Percentiles rank a stretch among this genome's conserved stretches.
phyloP scores from a whole-genome alignment of 2,329 filamentous ascomycete genomes.

The Apiospora saccharicola region DNA sequence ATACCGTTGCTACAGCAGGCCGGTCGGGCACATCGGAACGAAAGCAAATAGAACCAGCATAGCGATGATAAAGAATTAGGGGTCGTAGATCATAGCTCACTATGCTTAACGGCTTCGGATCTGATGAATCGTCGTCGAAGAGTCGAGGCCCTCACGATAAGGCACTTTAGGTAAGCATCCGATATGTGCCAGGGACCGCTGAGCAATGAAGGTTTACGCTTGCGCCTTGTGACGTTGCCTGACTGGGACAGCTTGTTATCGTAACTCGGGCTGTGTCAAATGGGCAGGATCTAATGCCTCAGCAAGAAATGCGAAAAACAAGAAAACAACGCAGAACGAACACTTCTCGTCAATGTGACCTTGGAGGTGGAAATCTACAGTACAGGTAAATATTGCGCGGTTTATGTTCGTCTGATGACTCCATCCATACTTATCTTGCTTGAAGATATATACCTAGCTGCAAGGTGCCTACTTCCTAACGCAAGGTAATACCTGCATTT shows the following conservation, averaged over 20 bases:
- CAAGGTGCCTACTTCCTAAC: background rate
- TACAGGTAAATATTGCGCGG: background rate
- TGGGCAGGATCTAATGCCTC: background rate
- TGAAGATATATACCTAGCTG: background rate
- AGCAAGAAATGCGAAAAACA: background rate
- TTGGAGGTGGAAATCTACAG: background rate
- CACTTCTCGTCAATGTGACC: background rate
- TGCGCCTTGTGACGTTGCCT: constrained; percentile 6
- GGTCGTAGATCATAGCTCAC: background rate
- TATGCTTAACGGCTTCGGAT: constrained; percentile 18
- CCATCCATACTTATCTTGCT: background rate
- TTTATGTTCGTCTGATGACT: constrained; percentile 2
- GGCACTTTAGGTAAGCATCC: constrained; percentile 1
- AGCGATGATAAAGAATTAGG: background rate
- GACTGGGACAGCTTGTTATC: constrained; percentile 1
- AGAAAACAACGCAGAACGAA: constrained; percentile 2
- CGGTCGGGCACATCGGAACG: background rate
- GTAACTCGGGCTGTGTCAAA: constrained; percentile 8
- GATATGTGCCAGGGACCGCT: background rate
- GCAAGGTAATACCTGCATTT: background rate
- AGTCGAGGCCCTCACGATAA: constrained; percentile 4
- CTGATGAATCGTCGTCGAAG: background rate
- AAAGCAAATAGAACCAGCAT: constrained; percentile 2
- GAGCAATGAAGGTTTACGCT: constrained; percentile 4
- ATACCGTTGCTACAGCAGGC: constrained; percentile 20